phyloP scores from a whole-genome alignment of 2,329 filamentous ascomycete species.

The Blastomyces emzantsi region DNA sequence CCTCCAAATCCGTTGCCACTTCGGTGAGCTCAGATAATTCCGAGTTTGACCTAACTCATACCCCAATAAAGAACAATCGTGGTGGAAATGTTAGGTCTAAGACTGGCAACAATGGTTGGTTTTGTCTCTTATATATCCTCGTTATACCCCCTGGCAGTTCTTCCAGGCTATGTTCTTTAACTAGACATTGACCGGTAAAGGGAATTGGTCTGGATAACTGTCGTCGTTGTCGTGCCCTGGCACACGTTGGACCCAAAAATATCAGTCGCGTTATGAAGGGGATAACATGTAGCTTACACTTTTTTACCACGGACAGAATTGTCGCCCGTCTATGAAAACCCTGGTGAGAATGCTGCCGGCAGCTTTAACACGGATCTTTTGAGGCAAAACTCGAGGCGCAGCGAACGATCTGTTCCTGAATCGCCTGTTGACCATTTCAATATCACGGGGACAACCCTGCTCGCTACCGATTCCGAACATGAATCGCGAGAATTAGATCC shows the following conservation, averaged over 20 bases:
- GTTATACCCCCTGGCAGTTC: not conserved
- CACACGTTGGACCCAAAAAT: not conserved
- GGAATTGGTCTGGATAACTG: not conserved
- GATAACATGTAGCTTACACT: not conserved
- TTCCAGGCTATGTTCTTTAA: not conserved
- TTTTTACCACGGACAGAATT: not conserved
- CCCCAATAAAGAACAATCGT: not conserved
- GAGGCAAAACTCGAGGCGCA: slow-evolving; percentile 8
- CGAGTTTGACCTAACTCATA: no score
- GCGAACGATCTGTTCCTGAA: slow-evolving; percentile 10
- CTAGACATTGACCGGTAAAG: not conserved
- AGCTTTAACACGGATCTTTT: not conserved
- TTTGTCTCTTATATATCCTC: not conserved
- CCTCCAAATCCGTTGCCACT: not conserved
- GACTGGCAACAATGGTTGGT: slow-evolving; percentile 3
- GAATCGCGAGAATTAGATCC: slow-evolving; percentile 12
- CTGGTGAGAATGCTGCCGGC: not conserved
- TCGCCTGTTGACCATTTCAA: slow-evolving; percentile 14
- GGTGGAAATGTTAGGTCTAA: not conserved
- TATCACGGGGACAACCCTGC: slow-evolving; percentile 13
- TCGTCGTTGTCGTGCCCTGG: not conserved
- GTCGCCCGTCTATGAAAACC: slow-evolving; percentile 1
- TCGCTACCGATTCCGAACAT: slow-evolving; percentile 11
- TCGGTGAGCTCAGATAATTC: not conserved
- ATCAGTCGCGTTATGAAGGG: not conserved